phyloP scores from a whole-genome alignment of 208 protist genomes.

The Entamoeba invadens region DNA sequence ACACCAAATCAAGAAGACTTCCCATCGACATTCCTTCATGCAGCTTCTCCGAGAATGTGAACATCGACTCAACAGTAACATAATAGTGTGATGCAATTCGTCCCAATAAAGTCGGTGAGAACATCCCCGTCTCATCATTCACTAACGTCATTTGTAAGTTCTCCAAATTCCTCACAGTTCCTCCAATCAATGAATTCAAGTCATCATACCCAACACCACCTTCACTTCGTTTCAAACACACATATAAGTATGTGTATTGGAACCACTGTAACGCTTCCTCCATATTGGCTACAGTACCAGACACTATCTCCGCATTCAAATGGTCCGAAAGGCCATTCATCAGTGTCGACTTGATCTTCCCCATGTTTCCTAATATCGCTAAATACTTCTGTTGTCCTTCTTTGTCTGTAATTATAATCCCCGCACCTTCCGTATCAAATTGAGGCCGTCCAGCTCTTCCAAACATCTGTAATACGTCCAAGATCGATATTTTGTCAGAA shows the following conservation, averaged over 20 bases:
- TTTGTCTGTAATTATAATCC: constrained; percentile 72
- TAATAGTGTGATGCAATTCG: constrained; percentile 92
- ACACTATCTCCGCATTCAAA: constrained; percentile 92
- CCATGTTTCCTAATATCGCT: constrained; percentile 83
- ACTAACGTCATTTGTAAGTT: constrained; percentile 59
- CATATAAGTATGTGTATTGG: constrained; percentile 73
- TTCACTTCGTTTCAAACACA: constrained; percentile 61
- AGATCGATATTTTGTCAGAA: constrained; percentile 72
- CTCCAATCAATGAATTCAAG: constrained; percentile 75
- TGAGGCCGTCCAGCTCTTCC: constrained; percentile 45
- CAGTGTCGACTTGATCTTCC: constrained; percentile 94
- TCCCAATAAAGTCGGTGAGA: constrained; percentile 76
- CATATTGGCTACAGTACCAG: constrained; percentile 73
- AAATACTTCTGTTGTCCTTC: constrained; percentile 84
- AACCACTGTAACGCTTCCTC: constrained; percentile 36
- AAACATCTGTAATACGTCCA: constrained; percentile 74
- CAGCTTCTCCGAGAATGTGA: constrained; percentile 61
- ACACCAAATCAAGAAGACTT: constrained; percentile 45
- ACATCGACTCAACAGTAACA: constrained; percentile 71
- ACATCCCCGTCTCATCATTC: constrained; percentile 60
- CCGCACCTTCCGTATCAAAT: constrained; percentile 21
- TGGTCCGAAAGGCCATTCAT: constrained; percentile 75
- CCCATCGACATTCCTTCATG: neutral
- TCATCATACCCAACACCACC: constrained; percentile 59
- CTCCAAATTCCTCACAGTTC: constrained; percentile 58